Evolutionary conservation across 257 asterid species (phyloP), one percentile per base, ranked within the genome.

Genomic region (Ophiorrhiza pumila): DNA sequence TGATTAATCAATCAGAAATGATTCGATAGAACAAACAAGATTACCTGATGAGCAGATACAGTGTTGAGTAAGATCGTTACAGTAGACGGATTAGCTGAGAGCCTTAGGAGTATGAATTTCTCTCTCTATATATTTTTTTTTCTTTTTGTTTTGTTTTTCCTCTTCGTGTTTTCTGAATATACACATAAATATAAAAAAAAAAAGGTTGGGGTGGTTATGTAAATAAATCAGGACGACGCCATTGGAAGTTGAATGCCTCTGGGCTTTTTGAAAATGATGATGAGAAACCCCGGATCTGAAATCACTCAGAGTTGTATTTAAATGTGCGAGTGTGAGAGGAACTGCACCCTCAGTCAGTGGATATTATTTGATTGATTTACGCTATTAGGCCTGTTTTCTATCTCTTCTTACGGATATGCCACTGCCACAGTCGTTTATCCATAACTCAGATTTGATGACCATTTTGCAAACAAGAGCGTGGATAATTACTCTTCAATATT

Each of bases 201-300:
- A 35, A 25, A 13, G 18, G 12, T 23, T 20, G 41, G 14, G 65
- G 50, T 42, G 42, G 25, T 29, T 37, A 47, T 4, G 60, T 6
- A 58, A 22, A 39, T 65, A n/a, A 37, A n/a, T 76, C 47, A 50
- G 23, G 37, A 71, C 65, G 46, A 63, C 50, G 65, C 71, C 79
- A 69, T 63, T 46, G 52, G 12, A 43, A 52, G 72, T 53, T 56
- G 32, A 37, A n/a, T n/a, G 34, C 46, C 46, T 9, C 55, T 8
- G 67, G 64, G 46, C 62, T 17, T 70, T 77, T 80, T 61, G 75
- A 75, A 67, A n/a, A n/a, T n/a, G n/a, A n/a, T n/a, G n/a, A n/a
- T 4, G 66, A 65, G 74, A 52, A 73, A 53, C 56, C 49, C 15
- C 90, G 95, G 91, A 88, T 80, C 80, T 83, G 74, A 82, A 85